Conservation (phyloP, 345 rosid genomes). For the Alliaria petiolata region DNA sequence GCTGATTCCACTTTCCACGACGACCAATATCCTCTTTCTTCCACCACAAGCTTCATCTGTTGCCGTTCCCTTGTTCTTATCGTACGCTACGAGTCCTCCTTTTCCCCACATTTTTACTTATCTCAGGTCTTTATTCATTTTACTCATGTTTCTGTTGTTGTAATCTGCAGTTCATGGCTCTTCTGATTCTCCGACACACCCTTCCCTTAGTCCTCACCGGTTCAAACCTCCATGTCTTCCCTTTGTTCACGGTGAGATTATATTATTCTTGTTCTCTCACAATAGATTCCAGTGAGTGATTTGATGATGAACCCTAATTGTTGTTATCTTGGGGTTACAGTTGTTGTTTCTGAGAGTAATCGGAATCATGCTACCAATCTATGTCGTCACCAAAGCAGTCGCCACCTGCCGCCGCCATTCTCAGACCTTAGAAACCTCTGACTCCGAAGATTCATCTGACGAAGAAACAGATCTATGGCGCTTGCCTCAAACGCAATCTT, state of each 20-base stretch:
- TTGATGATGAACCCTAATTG: neutral
- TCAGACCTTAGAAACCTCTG: slow-evolving; percentile 19
- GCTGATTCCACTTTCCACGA: slow-evolving; percentile 45
- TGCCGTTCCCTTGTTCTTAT: slow-evolving; percentile 59
- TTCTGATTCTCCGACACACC: slow-evolving; percentile 67
- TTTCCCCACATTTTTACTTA: too few species aligned
- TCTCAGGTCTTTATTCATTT: neutral
- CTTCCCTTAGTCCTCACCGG: slow-evolving; percentile 61
- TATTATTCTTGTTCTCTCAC: neutral
- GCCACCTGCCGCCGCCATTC: slow-evolving; percentile 46
- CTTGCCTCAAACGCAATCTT: slow-evolving; percentile 33
- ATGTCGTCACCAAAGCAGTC: slow-evolving; percentile 47
- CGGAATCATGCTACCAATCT: slow-evolving; percentile 75
- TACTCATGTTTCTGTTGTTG: slow-evolving; percentile 6
- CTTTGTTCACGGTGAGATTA: slow-evolving; percentile 48
- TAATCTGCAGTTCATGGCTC: slow-evolving; percentile 70
- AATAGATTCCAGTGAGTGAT: neutral
- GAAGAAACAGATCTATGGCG: slow-evolving; percentile 51
- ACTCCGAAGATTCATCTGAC: slow-evolving; percentile 39
- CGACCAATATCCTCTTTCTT: slow-evolving; percentile 50
- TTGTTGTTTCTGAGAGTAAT: slow-evolving; percentile 49
- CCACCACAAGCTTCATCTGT: slow-evolving; percentile 50
- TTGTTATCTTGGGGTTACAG: slow-evolving; percentile 30
- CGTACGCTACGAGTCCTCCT: slow-evolving; percentile 37
- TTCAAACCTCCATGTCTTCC: slow-evolving; percentile 43